A percentile compares a stretch with the other conserved stretches of the same genome.
phyloP scores from a whole-genome alignment of 1,139 yeast genomes.

The Diutina mesorugosa region DNA sequence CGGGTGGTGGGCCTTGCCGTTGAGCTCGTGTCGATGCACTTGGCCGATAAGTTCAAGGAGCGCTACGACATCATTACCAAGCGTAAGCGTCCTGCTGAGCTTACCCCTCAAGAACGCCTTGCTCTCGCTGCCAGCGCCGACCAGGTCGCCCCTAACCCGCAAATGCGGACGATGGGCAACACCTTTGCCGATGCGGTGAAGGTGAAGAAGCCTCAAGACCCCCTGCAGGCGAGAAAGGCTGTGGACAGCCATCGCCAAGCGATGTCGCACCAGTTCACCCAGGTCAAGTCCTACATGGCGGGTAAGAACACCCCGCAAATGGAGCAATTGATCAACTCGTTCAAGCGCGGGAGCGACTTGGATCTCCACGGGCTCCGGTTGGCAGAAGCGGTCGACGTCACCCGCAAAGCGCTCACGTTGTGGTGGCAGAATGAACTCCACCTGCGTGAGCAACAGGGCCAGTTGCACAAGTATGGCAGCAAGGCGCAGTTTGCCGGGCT shows the following conservation, averaged over 20 bases:
- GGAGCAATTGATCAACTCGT: background rate
- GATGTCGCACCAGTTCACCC: background rate
- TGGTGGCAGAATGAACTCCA: constrained; percentile 48
- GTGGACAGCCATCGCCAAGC: background rate
- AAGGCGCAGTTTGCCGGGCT: constrained; percentile 21
- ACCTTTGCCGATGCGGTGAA: background rate
- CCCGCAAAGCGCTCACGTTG: constrained; percentile 16
- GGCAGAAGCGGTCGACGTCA: constrained; percentile 26
- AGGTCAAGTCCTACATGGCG: background rate
- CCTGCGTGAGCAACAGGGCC: constrained; percentile 26
- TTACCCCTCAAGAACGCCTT: background rate
- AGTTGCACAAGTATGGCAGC: constrained; percentile 15
- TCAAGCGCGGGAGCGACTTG: background rate
- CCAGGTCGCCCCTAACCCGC: background rate
- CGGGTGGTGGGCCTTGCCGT: background rate
- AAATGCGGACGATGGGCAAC: background rate
- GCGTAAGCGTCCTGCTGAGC: background rate
- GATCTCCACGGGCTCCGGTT: constrained; percentile 10
- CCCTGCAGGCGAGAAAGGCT: background rate
- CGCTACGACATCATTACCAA: background rate
- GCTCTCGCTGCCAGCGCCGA: background rate
- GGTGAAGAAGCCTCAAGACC: background rate
- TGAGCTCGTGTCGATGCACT: background rate
- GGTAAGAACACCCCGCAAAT: background rate
- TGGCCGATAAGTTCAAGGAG: background rate